Conservation (phyloP, 2,329 filamentous ascomycete species). For the Chrysoporthe cubensis region DNA sequence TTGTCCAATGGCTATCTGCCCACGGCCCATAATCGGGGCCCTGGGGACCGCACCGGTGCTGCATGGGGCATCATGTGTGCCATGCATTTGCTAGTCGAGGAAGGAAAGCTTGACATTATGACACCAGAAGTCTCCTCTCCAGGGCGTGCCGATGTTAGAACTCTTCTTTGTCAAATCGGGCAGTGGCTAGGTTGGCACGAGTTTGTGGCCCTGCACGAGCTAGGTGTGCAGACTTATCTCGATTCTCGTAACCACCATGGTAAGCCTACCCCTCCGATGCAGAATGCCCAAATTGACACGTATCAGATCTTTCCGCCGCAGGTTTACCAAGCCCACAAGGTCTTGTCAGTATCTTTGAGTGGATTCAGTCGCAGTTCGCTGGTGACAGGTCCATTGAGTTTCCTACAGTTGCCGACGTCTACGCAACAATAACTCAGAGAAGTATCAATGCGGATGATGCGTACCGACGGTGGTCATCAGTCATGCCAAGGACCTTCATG, state of each 20-base stretch:
- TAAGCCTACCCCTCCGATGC: slow-evolving; percentile 34
- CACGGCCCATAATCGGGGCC: slow-evolving; percentile 56
- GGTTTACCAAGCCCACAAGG: slow-evolving; percentile 37
- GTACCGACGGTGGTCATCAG: slow-evolving; percentile 47
- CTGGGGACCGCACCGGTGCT: slow-evolving; percentile 61
- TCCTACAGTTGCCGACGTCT: slow-evolving; percentile 50
- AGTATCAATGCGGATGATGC: slow-evolving; percentile 41
- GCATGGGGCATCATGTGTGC: slow-evolving; percentile 72
- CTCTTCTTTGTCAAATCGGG: slow-evolving; percentile 78
- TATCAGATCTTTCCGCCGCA: slow-evolving; percentile 35
- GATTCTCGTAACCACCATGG: slow-evolving; percentile 45
- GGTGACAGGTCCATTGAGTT: slow-evolving; percentile 43
- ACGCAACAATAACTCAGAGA: slow-evolving; percentile 44
- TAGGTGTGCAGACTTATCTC: slow-evolving; percentile 56
- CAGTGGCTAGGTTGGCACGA: slow-evolving; percentile 76
- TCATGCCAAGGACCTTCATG: slow-evolving; percentile 70
- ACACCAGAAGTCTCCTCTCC: slow-evolving; percentile 49
- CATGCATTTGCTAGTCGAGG: slow-evolving; percentile 86
- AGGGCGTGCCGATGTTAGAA: slow-evolving; percentile 60
- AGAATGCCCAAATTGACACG: slow-evolving; percentile 11
- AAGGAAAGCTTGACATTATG: slow-evolving; percentile 77
- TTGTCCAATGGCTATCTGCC: slow-evolving; percentile 65
- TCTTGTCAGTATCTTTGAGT: slow-evolving; percentile 50
- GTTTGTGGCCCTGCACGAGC: slow-evolving; percentile 53
- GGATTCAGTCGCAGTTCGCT: slow-evolving; percentile 55